Evolutionary conservation across 345 rosid species (phyloP), one percentile per base, ranked within the genome.

Genomic region (Erucastrum elatum): DNA sequence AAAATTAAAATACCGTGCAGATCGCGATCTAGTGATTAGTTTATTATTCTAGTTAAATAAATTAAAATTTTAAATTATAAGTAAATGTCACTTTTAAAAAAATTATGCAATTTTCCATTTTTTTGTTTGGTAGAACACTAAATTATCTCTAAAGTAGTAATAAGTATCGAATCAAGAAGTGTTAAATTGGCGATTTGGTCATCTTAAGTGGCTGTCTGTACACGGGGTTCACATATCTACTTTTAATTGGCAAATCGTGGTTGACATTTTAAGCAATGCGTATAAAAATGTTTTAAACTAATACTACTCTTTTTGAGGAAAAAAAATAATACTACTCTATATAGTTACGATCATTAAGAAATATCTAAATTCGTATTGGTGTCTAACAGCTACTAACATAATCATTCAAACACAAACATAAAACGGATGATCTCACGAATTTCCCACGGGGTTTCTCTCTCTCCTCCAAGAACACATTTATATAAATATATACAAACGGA

Each of bases 241-340:
- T 58, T 71, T 59, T 29, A 66, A 66, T 78, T 66, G 21, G 44
- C 75, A 72, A 65, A 65, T 41, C 71, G 31, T 65, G 53, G 51
- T 78, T 78, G 81, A 78, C 81, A 77, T 64, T 35, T 62, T 33
- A 77, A 68, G 35, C 61, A 30, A 60, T 44, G 68, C 44, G 30
- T 77, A 46, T 17, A 73, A 11, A 64, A 73, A 26, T 4, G 7
- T 59, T 13, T 34, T 21, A 13, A 41, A 72, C 5, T 26, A 26
- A 37, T 71, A 71, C 12, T 34, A 35, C 30, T 64, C 37, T 41
- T 21, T 21, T 21, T 21, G 21, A 21, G 21, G 21, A 21, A 21
- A 21, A 21, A 13, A 41, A 72, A 5, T 26, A 26, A 37, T 71
- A 71, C 12, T 34, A 35, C 30, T 64, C 37, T 41, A 71, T 30